These are phyloP conservation scores for Coffea canephora DNA, from an alignment of 257 asterid genomes.

Conservation along the genomic window DNA sequence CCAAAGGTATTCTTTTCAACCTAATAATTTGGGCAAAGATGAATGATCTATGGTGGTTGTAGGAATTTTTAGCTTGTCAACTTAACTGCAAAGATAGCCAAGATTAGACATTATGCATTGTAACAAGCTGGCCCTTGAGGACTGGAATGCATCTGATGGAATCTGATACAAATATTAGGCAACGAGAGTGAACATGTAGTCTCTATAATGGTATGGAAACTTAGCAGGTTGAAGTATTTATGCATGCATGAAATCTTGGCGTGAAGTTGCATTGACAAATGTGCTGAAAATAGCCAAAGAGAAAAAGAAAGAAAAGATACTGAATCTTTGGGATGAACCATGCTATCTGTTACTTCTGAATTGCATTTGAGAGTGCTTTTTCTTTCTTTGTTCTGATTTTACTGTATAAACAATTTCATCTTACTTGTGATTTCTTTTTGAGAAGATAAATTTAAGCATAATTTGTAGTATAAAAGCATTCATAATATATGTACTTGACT, in stretches of 20 bases:
- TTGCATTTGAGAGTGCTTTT: neutral
- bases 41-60: neutral
- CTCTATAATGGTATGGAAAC: neutral
- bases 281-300: neutral
- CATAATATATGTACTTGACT: neutral
- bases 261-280: neutral
- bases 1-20: neutral
- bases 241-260: neutral
- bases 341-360: neutral
- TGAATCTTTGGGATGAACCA: neutral
- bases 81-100: neutral
- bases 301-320: too few species aligned
- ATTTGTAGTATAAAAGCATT: neutral
- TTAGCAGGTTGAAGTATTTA: neutral
- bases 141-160: neutral
- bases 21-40: neutral
- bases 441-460: conserved; percentile 1
- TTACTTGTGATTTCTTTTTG: neutral
- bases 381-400: neutral
- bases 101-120: neutral
- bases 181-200: neutral
- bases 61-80: neutral
- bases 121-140: neutral
- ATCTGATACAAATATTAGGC: neutral
- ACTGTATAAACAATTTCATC: neutral